Percentiles rank a stretch among this genome's conserved stretches.
Conservation (phyloP, 306 rosid species). For the Acacia confusa region DNA sequence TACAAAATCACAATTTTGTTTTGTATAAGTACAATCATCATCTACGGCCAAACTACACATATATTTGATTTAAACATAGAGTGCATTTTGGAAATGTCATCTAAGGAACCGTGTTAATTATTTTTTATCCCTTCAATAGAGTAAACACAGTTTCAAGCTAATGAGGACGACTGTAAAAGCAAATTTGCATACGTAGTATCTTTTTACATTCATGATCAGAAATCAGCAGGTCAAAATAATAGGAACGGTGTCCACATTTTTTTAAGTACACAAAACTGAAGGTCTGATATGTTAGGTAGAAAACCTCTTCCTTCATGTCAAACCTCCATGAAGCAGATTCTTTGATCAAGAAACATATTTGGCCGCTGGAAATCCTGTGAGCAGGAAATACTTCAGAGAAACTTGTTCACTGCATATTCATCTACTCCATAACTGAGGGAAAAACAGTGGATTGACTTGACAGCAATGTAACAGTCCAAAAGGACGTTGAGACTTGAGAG, state of each 20-base stretch:
- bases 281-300: conserved; percentile 31
- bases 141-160: conserved; percentile 1
- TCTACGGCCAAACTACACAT: background rate
- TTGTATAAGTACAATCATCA: conserved; percentile 6
- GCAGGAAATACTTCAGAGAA: conserved; percentile 70
- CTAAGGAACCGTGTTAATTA: conserved; percentile 12
- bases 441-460: conserved; percentile 25
- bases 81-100: conserved; percentile 15
- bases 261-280: conserved; percentile 31
- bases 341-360: conserved; percentile 63
- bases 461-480: conserved; percentile 11
- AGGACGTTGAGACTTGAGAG: conserved; percentile 8
- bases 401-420: too few relatives aligned
- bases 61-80: conserved; percentile 2
- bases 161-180: background rate
- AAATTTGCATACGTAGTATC: background rate
- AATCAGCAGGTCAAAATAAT: conserved; percentile 22
- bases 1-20: conserved; percentile 14
- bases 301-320: conserved; percentile 96
- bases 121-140: background rate
- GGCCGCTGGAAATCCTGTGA: conserved; percentile 56
- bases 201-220: conserved; percentile 3
- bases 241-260: conserved; percentile 10
- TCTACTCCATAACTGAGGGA: conserved; percentile 86
- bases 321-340: conserved; percentile 84